Evolutionary conservation across 805 yeast species (phyloP).

Genomic region (Cyberlindnera xishuangbannaensis): DNA sequence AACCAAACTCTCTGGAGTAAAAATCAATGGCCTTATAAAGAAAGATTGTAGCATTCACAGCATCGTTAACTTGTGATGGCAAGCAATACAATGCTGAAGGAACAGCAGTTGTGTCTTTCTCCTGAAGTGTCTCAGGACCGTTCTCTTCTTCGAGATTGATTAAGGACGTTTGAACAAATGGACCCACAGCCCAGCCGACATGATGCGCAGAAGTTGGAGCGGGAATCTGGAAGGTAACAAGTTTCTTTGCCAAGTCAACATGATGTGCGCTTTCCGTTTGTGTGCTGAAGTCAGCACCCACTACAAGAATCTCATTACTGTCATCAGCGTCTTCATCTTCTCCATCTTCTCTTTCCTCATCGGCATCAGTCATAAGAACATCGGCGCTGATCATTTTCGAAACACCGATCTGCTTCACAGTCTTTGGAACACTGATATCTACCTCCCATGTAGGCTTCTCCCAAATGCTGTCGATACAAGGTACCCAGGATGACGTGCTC

Average conservation of each 20-base stretch:
- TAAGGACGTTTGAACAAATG: slow-evolving; percentile 63
- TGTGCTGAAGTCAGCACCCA: slow-evolving; percentile 65
- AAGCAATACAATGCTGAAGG: slow-evolving; percentile 59
- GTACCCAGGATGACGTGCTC: slow-evolving; percentile 95
- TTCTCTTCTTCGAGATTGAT: slow-evolving; percentile 37
- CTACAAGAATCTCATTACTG: slow-evolving; percentile 50
- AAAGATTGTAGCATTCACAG: slow-evolving; percentile 69
- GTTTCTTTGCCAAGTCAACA: slow-evolving; percentile 65
- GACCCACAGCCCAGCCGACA: slow-evolving; percentile 91
- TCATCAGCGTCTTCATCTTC: slow-evolving; percentile 29
- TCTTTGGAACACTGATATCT: slow-evolving; percentile 78
- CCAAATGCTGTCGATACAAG: slow-evolving; percentile 85
- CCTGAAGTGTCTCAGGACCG: slow-evolving; percentile 24
- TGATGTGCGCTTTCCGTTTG: slow-evolving; percentile 72
- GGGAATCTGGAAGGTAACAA: slow-evolving; percentile 64
- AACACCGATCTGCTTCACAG: slow-evolving; percentile 61
- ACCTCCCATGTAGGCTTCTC: slow-evolving; percentile 91
- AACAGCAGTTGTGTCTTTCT: slow-evolving; percentile 35
- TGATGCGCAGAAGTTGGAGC: slow-evolving; percentile 92
- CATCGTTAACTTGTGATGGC: slow-evolving; percentile 51
- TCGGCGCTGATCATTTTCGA: slow-evolving; percentile 29
- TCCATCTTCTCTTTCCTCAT: too few species aligned
- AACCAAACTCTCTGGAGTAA: slow-evolving; percentile 83
- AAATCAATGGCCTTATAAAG: slow-evolving; percentile 76
- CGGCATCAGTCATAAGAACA: slow-evolving; percentile 15